Evolutionary conservation across 495 filamentous ascomycete genomes (phyloP).

Genomic region (Talaromyces wortmannii): DNA sequence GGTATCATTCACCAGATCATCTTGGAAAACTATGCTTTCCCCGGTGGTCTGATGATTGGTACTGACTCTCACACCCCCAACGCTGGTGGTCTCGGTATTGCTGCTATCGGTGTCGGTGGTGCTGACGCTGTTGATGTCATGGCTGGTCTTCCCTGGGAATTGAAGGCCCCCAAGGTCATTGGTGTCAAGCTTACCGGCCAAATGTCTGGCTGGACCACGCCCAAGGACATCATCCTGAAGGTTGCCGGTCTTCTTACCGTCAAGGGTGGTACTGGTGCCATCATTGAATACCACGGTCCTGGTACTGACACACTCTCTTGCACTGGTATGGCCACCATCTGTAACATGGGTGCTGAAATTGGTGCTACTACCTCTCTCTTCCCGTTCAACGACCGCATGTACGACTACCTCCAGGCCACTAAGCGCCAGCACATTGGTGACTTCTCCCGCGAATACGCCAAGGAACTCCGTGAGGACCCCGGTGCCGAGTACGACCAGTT

Average conservation of each 20-base stretch:
- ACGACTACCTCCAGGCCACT: slow-evolving; percentile 89
- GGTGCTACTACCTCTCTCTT: slow-evolving; percentile 97
- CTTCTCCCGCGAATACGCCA: slow-evolving; percentile 76
- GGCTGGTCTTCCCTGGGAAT: slow-evolving; percentile 95
- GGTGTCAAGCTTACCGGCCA: slow-evolving; percentile 90
- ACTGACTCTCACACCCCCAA: slow-evolving; percentile 99
- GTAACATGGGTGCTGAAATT: slow-evolving; percentile 87
- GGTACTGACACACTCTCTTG: slow-evolving; percentile 66
- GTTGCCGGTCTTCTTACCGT: slow-evolving; percentile 95
- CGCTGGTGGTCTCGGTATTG: slow-evolving; percentile 93
- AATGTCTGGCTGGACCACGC: slow-evolving; percentile 87
- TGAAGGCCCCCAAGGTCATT: slow-evolving; percentile 97
- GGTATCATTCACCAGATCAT: slow-evolving; percentile 99
- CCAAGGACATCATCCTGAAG: slow-evolving; percentile 98
- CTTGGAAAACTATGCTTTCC: slow-evolving; percentile 98
- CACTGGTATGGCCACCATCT: slow-evolving; percentile 66
- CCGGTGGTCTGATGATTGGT: slow-evolving; percentile 95
- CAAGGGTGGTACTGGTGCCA: slow-evolving; percentile 95
- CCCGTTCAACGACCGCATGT: slow-evolving; percentile 97
- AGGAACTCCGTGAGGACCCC: slow-evolving; percentile 83
- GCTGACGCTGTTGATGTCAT: slow-evolving; percentile 99
- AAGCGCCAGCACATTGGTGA: slow-evolving; percentile 89
- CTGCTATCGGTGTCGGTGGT: slow-evolving; percentile 96
- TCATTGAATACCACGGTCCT: slow-evolving; percentile 91
- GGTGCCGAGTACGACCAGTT: slow-evolving; percentile 96